Conservation (phyloP, 257 asterid genomes). For the Misopates orontium region DNA sequence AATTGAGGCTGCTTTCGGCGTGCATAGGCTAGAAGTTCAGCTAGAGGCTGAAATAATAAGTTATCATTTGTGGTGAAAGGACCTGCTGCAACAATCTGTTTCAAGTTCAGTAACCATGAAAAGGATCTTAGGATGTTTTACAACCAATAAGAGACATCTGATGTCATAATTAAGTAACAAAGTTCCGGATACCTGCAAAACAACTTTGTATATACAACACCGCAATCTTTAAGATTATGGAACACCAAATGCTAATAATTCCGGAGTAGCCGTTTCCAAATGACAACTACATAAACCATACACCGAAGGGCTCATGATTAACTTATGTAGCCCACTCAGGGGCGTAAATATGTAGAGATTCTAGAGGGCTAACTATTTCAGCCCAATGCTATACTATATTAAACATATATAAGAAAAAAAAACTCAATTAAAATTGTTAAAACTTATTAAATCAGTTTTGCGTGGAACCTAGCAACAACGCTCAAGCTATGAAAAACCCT, state of each 20-base stretch:
- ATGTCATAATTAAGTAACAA: constrained; percentile 15
- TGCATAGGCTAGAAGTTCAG: constrained; percentile 85
- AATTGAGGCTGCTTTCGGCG: constrained; percentile 90
- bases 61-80: constrained; percentile 90
- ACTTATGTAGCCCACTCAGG: constrained; percentile 17
- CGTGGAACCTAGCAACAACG: too few relatives aligned
- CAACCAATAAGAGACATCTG: constrained; percentile 13
- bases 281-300: background rate
- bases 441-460: too few relatives aligned
- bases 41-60: constrained; percentile 81
- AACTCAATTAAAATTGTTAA: too few relatives aligned
- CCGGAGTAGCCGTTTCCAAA: background rate
- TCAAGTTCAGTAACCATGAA: constrained; percentile 27
- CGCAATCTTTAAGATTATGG: constrained; percentile 1
- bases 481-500: too few relatives aligned
- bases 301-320: background rate
- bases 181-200: constrained; percentile 16
- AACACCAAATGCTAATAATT: background rate
- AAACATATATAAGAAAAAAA: too few relatives aligned
- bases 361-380: too few relatives aligned
- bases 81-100: constrained; percentile 94
- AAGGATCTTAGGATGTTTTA: constrained; percentile 21
- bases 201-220: constrained; percentile 13
- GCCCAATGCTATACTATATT: too few relatives aligned
- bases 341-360: too few relatives aligned